phyloP scores from a whole-genome alignment of 2,329 filamentous ascomycete species.

The Rutstroemia sp. region DNA sequence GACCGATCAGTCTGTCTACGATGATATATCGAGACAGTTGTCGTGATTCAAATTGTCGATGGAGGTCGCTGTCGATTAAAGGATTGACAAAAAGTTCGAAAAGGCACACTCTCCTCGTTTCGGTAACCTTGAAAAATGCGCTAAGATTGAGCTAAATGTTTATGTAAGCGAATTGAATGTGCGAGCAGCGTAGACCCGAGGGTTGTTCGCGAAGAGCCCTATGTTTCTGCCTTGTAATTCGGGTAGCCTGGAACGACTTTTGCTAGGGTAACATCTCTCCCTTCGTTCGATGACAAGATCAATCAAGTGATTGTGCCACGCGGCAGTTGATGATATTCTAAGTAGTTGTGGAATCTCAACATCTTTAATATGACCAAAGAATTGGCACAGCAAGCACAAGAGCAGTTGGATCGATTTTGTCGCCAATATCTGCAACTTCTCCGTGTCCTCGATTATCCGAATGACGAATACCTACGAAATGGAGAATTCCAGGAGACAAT shows the following conservation, averaged over 20 bases:
- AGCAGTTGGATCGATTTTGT: slow-evolving; percentile 47
- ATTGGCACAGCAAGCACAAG: slow-evolving; percentile 11
- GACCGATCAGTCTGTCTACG: slow-evolving; percentile 26
- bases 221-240: slow-evolving; percentile 12
- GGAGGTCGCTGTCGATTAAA: slow-evolving; percentile 23
- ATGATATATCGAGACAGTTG: slow-evolving; percentile 24
- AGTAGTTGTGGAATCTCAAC: neutral
- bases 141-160: slow-evolving; percentile 10
- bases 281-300: neutral
- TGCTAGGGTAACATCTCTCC: neutral
- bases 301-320: neutral
- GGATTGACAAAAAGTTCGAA: slow-evolving; percentile 15
- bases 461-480: slow-evolving; percentile 47
- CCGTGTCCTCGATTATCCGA: slow-evolving; percentile 55
- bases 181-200: slow-evolving; percentile 9
- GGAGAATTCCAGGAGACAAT: slow-evolving; percentile 58
- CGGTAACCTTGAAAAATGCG: slow-evolving; percentile 17
- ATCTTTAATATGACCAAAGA: neutral
- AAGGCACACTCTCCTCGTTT: slow-evolving; percentile 2
- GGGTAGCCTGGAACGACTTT: neutral
- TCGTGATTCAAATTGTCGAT: slow-evolving; percentile 25
- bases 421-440: slow-evolving; percentile 77
- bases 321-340: neutral
- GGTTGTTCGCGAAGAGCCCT: slow-evolving; percentile 12
- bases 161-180: slow-evolving; percentile 16